Base-by-base conservation (phyloP, 139 green algal species). In the Chara braunii region DNA sequence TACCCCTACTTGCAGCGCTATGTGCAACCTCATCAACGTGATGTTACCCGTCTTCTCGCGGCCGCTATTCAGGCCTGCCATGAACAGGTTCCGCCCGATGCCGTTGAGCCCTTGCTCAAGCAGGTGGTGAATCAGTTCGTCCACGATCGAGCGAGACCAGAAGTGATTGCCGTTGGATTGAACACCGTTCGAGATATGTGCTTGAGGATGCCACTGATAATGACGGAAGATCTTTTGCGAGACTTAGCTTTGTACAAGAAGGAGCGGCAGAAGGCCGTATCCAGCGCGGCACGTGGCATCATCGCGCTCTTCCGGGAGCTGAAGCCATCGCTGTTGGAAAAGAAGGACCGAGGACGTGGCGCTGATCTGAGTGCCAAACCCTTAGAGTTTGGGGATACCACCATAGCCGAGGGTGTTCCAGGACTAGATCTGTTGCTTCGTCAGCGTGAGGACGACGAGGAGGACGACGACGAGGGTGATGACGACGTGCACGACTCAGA, bases 111-210 rank as follows among this genome's bases (percentile, higher is more conserved):
- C 3, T 80, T 97, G 50, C 71, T 98, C 70, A 61, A 79, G 18
- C 92, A 97, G 73, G 78, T 97, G 64, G 89, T 94, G 32, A 90
- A 97, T 79, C 75, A 89, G 54, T 98, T 97, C 71, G 82, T 98
- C 54, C 86, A 96, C 64, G 92, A 98, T 85, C 74, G 85, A 51
- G 79, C 82, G 6, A 70, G 84, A 23, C 58, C 73, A 4, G 73
- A 83, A 37, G 74, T 70, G 28, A 92, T 95, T 77, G 87, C 83
- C 0, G 79, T 94, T 14, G 91, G 91, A 9, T 70, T 98, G 2
- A 95, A 95, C 69, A 86, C 89, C 4, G 89, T 95, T 51, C 70
- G 88, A 0, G 90, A 95, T 84, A 79, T 97, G 37, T 94, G 90
- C 67, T 53, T 81, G 24, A 77, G 91, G 48, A 79, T 74, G 43